phyloP scores from a whole-genome alignment of 371 early-diverging fungal genomes.

The Syncephalis fuscata region DNA sequence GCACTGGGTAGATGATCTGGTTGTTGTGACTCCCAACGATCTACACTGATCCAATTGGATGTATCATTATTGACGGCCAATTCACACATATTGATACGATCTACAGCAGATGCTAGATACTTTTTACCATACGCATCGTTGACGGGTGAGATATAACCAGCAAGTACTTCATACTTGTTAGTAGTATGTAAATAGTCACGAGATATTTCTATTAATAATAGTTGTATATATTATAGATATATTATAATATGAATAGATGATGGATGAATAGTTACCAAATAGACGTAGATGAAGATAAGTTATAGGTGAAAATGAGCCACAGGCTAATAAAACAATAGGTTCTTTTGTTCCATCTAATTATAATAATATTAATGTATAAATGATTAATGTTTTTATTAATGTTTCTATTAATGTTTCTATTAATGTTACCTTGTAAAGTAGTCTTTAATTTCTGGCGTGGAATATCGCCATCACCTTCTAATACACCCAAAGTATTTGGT shows the following conservation, averaged over 20 bases:
- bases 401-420: conserved; percentile 1
- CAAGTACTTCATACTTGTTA: conserved; percentile 66
- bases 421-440: not conserved
- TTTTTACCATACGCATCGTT: conserved; percentile 83
- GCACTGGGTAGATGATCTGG: conserved; percentile 71
- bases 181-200: conserved; percentile 64
- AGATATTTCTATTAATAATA: conserved; percentile 66
- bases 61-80: conserved; percentile 57
- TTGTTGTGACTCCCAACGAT: conserved; percentile 86
- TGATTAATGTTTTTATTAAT: not conserved
- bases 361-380: too few relatives aligned
- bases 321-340: conserved; percentile 89
- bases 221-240: too few relatives aligned
- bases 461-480: too few relatives aligned
- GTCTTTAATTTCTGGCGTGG: too few relatives aligned
- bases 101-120: conserved; percentile 67
- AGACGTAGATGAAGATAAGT: conserved; percentile 94
- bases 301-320: conserved; percentile 94
- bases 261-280: conserved; percentile 65
- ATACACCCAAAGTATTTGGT: too few relatives aligned
- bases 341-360: conserved; percentile 51
- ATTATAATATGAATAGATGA: conserved; percentile 1
- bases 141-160: conserved; percentile 94
- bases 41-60: conserved; percentile 90
- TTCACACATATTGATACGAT: conserved; percentile 89